phyloP scores from a whole-genome alignment of 2,329 filamentous ascomycete genomes.

The Paracoccidioides brasiliensis region DNA sequence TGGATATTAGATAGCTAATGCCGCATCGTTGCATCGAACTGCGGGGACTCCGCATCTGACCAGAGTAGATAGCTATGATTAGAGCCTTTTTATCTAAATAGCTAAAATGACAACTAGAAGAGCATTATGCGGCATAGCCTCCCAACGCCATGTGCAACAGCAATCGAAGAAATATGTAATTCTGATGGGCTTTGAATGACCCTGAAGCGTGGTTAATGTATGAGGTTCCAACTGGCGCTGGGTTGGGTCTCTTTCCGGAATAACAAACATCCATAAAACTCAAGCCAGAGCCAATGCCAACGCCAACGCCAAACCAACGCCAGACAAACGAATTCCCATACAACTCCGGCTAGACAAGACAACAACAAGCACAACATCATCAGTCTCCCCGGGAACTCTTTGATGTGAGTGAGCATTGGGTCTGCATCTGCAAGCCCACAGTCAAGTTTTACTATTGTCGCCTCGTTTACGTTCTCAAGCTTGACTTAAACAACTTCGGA shows the following conservation, averaged over 20 bases:
- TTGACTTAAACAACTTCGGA: slow-evolving; percentile 9
- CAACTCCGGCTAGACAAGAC: not conserved
- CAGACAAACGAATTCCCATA: not conserved
- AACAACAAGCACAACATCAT: not conserved
- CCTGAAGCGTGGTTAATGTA: not conserved
- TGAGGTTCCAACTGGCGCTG: not conserved
- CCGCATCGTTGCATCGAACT: too few species aligned
- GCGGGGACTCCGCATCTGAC: too few species aligned
- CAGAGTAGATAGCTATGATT: too few species aligned
- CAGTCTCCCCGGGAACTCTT: not conserved
- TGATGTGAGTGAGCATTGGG: not conserved
- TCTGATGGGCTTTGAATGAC: too few species aligned
- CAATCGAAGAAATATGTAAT: too few species aligned
- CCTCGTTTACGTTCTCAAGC: not conserved
- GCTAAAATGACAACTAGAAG: too few species aligned
- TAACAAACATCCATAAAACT: not conserved
- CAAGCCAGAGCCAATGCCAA: too few species aligned
- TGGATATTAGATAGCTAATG: too few species aligned
- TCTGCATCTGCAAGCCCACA: not conserved
- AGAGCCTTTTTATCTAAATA: too few species aligned
- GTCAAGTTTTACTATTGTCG: not conserved
- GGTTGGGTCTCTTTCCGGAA: slow-evolving; percentile 2
- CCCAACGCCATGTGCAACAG: too few species aligned
- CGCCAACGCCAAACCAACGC: not conserved
- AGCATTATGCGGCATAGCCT: too few species aligned